Percentiles rank a stretch among this genome's conserved stretches.
These are phyloP conservation scores for Cryptosporidium viatorum DNA, from an alignment of 169 alveolate species.

Conservation along the genomic window DNA sequence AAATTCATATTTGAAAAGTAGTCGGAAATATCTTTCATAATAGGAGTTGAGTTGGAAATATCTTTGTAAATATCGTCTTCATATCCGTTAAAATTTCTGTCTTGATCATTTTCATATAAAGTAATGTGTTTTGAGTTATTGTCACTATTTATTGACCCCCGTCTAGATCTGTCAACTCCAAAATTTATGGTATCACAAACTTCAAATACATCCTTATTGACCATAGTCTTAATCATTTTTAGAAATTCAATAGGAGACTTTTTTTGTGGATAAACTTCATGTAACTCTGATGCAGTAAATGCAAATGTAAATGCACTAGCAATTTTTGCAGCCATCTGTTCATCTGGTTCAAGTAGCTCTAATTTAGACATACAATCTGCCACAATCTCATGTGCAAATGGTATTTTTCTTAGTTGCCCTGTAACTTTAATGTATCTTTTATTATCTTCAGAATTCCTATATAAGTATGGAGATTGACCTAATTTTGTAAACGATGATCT, in stretches of 20 bases:
- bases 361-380: constrained; percentile 82
- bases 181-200: constrained; percentile 78
- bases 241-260: constrained; percentile 76
- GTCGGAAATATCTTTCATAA: constrained; percentile 33
- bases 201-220: constrained; percentile 79
- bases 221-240: constrained; percentile 72
- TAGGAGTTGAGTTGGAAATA: constrained; percentile 23
- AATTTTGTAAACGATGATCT: not conserved
- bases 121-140: constrained; percentile 18
- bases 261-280: constrained; percentile 79
- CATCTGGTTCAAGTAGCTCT: constrained; percentile 83
- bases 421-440: constrained; percentile 65
- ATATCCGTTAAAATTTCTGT: constrained; percentile 2
- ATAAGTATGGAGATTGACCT: not conserved
- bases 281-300: constrained; percentile 79
- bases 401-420: constrained; percentile 77
- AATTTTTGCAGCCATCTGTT: constrained; percentile 83
- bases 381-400: constrained; percentile 79
- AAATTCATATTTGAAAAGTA: constrained; percentile 10
- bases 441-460: constrained; percentile 4
- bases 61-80: constrained; percentile 60
- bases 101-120: constrained; percentile 33
- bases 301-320: constrained; percentile 82
- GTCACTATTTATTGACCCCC: constrained; percentile 75
- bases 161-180: constrained; percentile 73